Conservation (phyloP, 768 basidiomycete species). For the Tephrocybe sp. region DNA sequence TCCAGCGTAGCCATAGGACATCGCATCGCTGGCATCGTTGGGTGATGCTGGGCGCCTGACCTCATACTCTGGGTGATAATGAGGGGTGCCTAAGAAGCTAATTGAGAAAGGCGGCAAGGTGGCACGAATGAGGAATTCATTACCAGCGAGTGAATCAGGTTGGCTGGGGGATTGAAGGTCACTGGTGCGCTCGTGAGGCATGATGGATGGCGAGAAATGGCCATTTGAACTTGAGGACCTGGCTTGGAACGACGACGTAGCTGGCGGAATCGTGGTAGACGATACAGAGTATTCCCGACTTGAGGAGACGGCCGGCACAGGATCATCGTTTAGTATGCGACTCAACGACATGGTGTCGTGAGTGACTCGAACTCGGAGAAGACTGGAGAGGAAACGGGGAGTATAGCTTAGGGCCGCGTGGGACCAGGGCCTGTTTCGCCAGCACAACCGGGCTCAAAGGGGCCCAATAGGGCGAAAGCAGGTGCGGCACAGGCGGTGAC, state of each 20-base stretch:
- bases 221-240: constrained; percentile 19
- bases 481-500: constrained; percentile 9
- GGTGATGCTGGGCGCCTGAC: constrained; percentile 35
- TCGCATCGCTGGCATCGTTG: constrained; percentile 34
- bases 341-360: constrained; percentile 65
- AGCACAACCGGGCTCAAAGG: constrained; percentile 9
- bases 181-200: constrained; percentile 6
- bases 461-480: neutral
- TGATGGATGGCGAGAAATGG: constrained; percentile 22
- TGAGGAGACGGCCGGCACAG: constrained; percentile 39
- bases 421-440: constrained; percentile 24
- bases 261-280: constrained; percentile 21
- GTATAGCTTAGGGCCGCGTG: constrained; percentile 30
- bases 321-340: constrained; percentile 78
- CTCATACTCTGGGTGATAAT: constrained; percentile 25
- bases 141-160: constrained; percentile 13
- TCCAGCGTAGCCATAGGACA: constrained; percentile 27
- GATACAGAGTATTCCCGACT: constrained; percentile 30
- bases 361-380: neutral
- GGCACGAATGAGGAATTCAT: constrained; percentile 5
- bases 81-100: constrained; percentile 27
- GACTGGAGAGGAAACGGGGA: constrained; percentile 7
- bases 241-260: constrained; percentile 15
- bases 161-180: constrained; percentile 9
- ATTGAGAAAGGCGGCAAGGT: constrained; percentile 2